phyloP scores from a whole-genome alignment of 1,139 yeast genomes.

The Yarrowia galli region DNA sequence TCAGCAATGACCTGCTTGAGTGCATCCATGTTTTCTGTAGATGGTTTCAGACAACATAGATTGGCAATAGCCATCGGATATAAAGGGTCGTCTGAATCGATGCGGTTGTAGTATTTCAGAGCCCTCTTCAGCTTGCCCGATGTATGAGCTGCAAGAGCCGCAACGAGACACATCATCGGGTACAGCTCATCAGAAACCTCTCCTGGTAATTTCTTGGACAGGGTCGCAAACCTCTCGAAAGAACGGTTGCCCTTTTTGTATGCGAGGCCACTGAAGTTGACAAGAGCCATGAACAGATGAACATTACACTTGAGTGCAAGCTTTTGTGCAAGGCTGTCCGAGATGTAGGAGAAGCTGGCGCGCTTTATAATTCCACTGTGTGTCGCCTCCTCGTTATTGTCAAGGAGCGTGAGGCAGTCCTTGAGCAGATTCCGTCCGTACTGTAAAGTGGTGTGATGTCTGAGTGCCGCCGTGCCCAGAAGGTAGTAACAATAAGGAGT shows the following conservation, averaged over 20 bases:
- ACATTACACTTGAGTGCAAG: neutral
- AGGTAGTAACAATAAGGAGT: slow-evolving; percentile 16
- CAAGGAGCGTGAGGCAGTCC: neutral
- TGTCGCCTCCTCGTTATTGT: neutral
- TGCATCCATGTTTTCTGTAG: neutral
- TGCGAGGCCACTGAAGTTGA: slow-evolving; percentile 1
- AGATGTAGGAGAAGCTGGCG: neutral
- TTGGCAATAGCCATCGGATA: neutral
- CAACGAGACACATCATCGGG: neutral
- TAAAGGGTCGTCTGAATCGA: neutral
- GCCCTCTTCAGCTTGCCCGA: slow-evolving; percentile 1
- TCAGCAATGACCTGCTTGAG: neutral
- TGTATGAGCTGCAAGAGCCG: slow-evolving; percentile 6
- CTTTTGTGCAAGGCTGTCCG: neutral
- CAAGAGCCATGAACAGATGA: slow-evolving; percentile 9
- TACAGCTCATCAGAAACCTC: slow-evolving; percentile 1
- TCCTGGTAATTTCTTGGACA: neutral
- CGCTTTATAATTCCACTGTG: neutral
- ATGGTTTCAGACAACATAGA: slow-evolving; percentile 7
- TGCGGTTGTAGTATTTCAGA: neutral
- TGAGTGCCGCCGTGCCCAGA: slow-evolving; percentile 38
- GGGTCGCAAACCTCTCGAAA: neutral
- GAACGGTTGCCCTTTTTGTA: slow-evolving; percentile 9
- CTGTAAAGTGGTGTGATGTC: slow-evolving; percentile 12
- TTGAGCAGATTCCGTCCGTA: slow-evolving; percentile 16